Conservation (phyloP, 2,329 filamentous ascomycete genomes). For the Cercospora canescens region DNA sequence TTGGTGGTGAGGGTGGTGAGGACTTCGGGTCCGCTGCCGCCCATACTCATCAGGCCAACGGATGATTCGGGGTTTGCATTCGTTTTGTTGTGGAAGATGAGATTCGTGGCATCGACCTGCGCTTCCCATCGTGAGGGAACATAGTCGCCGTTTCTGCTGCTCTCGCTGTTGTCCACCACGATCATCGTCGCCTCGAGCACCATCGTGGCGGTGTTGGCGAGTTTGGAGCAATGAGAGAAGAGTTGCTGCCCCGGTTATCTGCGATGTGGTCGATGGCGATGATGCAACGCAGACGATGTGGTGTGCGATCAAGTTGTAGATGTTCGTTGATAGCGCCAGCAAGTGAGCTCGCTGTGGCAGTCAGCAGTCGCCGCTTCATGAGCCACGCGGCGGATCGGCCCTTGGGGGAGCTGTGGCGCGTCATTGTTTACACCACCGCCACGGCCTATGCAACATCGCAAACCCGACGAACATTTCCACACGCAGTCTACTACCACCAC, state of each 20-base stretch:
- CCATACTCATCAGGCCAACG: slow-evolving; percentile 98
- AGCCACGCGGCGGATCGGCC: not conserved
- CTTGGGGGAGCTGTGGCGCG: not conserved
- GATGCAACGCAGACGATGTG: not conserved
- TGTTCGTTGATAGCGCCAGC: slow-evolving; percentile 3
- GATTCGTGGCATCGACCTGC: slow-evolving; percentile 90
- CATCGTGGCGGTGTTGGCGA: slow-evolving; percentile 65
- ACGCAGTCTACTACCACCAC: not conserved
- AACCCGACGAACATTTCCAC: not conserved
- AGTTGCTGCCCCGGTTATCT: not conserved
- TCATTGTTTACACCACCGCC: slow-evolving; percentile 6
- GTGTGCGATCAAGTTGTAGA: not conserved
- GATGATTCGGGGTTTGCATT: slow-evolving; percentile 95
- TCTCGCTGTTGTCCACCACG: slow-evolving; percentile 99
- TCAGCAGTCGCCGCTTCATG: not conserved
- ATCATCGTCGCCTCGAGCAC: slow-evolving; percentile 99
- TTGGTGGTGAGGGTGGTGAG: slow-evolving; percentile 95
- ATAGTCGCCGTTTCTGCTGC: slow-evolving; percentile 93
- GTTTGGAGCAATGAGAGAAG: not conserved
- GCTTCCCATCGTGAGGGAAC: slow-evolving; percentile 92
- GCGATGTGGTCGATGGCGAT: not conserved
- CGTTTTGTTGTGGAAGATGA: slow-evolving; percentile 94
- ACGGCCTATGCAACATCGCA: not conserved
- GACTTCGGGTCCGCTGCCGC: slow-evolving; percentile 87
- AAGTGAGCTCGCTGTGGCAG: slow-evolving; percentile 2